Base-by-base conservation (phyloP, 2,329 filamentous ascomycete genomes). In the Ceratocystis albifundus region DNA sequence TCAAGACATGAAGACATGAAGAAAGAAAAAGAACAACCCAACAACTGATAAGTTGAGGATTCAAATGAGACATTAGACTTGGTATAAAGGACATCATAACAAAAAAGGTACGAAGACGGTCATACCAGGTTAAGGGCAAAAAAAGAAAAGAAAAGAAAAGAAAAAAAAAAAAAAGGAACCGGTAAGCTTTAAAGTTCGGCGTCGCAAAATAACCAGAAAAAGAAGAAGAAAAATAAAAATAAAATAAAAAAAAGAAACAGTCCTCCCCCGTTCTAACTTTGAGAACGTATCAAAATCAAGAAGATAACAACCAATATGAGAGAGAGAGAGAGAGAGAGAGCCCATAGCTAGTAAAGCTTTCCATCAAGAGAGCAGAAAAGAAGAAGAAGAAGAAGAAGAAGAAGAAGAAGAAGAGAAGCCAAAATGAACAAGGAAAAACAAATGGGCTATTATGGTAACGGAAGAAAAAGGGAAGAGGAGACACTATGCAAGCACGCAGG, bases 181-280 rank as follows among this genome's bases (percentile, higher is more conserved):
- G 41, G 30, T 22, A 32, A 32, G 53, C 53, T 59, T 59, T 30
- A 28, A 32, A 36, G 32, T 36, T 36, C 32, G 17, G 53, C 53
- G 25, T 30, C 53, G 15, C 53, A 22, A 59, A n/a, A 59, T 10
- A 28, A n/a, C 46, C 17, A 17, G 46, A 22, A 50, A 50, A 50
- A 50, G 5, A 22, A 50, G 10, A 22, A 22, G 10, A n/a, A 50
- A 6, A 32, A 28, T 2, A 50, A 50, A n/a, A 50, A 36, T 65
- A 69, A 61, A 69, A 66, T 62, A 65, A 65, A 65, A 61, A 66
- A 17, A 48, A 48, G 15, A 2, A 25, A 53, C 48, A 53, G 48
- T 5, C 46, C 48, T 25, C 25, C 48, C 48, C 48, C 48, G 48
- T 53, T 53, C 48, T 53, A 53, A 25, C 48, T 25, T 28, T 53